phyloP scores from a whole-genome alignment of 2,329 filamentous ascomycete genomes.

The Diaporthe citrichinensis region DNA sequence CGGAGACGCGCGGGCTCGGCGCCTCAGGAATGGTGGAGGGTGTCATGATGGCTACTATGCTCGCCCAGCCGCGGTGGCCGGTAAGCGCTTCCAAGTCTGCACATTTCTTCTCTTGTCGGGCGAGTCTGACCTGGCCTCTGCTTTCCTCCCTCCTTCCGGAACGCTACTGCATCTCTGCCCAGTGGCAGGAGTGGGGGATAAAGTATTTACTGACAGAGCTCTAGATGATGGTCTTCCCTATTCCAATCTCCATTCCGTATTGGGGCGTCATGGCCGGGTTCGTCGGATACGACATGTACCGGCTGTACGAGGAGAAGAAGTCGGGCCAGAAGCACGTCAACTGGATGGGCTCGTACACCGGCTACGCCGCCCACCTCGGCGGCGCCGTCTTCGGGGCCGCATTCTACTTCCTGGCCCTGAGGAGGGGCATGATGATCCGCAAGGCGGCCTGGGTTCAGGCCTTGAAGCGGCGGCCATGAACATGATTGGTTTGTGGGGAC shows the following conservation, averaged over 20 bases:
- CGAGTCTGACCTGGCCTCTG: background rate
- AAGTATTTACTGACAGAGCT: background rate
- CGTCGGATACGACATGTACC: slow-evolving; percentile 44
- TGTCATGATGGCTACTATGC: slow-evolving; percentile 43
- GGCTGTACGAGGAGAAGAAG: slow-evolving; percentile 36
- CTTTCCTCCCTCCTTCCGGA: background rate
- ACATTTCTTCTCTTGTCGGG: background rate
- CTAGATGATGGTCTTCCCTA: slow-evolving; percentile 42
- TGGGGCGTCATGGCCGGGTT: slow-evolving; percentile 41
- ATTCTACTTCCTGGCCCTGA: slow-evolving; percentile 42
- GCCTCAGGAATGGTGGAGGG: slow-evolving; percentile 47
- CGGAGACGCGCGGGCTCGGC: slow-evolving; percentile 41
- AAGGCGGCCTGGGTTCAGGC: background rate
- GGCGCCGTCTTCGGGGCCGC: slow-evolving; percentile 44
- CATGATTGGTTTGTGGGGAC: too few relatives aligned
- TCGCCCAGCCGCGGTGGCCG: slow-evolving; percentile 39
- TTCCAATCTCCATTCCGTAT: slow-evolving; percentile 44
- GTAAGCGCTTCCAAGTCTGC: background rate
- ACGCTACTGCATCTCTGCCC: too few relatives aligned
- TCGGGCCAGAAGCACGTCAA: slow-evolving; percentile 32
- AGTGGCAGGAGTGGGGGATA: background rate
- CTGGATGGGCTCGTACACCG: slow-evolving; percentile 41
- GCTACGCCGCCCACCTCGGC: slow-evolving; percentile 47
- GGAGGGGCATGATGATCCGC: slow-evolving; percentile 20
- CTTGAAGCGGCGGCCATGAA: background rate